A percentile compares a stretch with the other conserved stretches of the same genome.
These are phyloP conservation scores for Paecilomyces sp. DNA, from an alignment of 2,329 filamentous ascomycete species.

Conservation along the genomic window DNA sequence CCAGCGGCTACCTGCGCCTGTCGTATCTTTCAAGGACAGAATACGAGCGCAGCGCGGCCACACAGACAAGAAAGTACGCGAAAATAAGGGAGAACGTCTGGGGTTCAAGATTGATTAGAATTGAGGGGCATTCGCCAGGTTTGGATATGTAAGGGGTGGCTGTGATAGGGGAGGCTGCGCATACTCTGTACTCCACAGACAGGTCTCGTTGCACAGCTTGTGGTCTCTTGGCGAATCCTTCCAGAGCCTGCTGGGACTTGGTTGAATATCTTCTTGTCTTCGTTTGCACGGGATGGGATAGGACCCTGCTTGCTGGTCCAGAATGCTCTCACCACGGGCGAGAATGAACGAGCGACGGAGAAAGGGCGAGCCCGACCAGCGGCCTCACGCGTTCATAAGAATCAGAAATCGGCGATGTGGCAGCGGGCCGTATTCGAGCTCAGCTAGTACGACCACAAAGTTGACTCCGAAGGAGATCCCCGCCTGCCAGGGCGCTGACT, in stretches of 20 bases:
- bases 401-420: background rate
- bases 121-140: background rate
- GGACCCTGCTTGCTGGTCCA: background rate
- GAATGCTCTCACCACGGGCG: background rate
- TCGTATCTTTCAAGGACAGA: background rate
- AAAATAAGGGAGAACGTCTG: background rate
- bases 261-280: background rate
- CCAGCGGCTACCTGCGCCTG: background rate
- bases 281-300: background rate
- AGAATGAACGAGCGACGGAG: background rate
- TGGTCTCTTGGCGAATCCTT: background rate
- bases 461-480: background rate
- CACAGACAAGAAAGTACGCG: background rate
- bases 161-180: background rate
- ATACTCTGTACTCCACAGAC: background rate
- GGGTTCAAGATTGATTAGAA: background rate
- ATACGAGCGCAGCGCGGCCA: background rate
- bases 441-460: background rate
- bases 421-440: background rate
- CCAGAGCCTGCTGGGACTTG: background rate
- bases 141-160: background rate
- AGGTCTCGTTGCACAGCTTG: background rate
- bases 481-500: background rate
- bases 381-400: background rate
- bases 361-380: background rate